These are phyloP conservation scores for Glycine tomentella DNA, from an alignment of 306 rosid genomes.

Conservation along the genomic window DNA sequence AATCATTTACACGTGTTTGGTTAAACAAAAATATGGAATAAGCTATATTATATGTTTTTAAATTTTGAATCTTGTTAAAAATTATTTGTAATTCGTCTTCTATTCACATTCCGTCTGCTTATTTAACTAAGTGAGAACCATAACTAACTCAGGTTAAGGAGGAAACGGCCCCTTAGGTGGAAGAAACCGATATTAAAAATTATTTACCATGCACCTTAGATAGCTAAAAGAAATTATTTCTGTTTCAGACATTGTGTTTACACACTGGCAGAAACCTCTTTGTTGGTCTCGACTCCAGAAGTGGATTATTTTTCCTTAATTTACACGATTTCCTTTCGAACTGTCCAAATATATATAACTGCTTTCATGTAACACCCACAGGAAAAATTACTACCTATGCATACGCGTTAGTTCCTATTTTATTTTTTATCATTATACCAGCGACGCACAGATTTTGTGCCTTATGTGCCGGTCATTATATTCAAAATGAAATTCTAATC, in stretches of 20 bases:
- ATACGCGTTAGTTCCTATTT: neutral
- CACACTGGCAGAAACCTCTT: too few species aligned
- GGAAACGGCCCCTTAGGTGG: neutral
- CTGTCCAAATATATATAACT: neutral
- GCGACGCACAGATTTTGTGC: neutral
- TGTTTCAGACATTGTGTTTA: neutral
- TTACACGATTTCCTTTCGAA: neutral
- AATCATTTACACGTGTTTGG: neutral
- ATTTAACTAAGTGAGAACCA: neutral
- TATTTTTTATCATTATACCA: neutral
- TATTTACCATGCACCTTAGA: neutral
- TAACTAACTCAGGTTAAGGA: neutral
- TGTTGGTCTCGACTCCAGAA: neutral
- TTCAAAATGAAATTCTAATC: constrained; percentile 15
- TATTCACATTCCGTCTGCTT: neutral
- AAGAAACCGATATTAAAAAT: neutral
- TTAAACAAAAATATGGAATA: neutral
- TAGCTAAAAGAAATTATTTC: neutral
- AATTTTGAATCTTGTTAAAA: neutral
- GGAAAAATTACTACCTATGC: neutral
- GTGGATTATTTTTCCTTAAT: neutral
- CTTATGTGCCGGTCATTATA: neutral
- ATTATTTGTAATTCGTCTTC: neutral
- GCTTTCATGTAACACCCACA: neutral
- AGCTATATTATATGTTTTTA: neutral